These are phyloP conservation scores for Stereum hirsutum DNA, from an alignment of 1,284 basidiomycete species.

Conservation along the genomic window DNA sequence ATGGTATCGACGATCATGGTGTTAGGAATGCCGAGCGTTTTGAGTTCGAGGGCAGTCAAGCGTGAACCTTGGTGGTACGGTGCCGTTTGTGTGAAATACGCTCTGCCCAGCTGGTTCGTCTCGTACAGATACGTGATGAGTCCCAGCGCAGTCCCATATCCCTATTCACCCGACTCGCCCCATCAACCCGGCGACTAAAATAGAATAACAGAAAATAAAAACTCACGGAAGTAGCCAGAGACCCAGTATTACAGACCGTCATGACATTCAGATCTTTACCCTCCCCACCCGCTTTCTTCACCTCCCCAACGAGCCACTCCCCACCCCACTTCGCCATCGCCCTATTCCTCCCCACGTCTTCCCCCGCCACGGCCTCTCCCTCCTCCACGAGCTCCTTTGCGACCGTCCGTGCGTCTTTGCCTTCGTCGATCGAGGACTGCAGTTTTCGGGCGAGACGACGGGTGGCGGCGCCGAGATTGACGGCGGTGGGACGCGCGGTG, in stretches of 20 bases:
- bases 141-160: slow-evolving; percentile 91
- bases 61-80: slow-evolving; percentile 89
- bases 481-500: slow-evolving; percentile 87
- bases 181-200: too few relatives aligned
- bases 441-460: slow-evolving; percentile 54
- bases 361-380: slow-evolving; percentile 60
- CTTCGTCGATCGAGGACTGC: slow-evolving; percentile 26
- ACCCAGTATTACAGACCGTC: slow-evolving; percentile 95
- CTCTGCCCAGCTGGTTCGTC: slow-evolving; percentile 63
- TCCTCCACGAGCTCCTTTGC: slow-evolving; percentile 55
- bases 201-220: too few relatives aligned
- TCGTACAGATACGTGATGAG: slow-evolving; percentile 85
- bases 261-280: slow-evolving; percentile 63
- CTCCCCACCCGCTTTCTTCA: slow-evolving; percentile 36
- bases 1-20: slow-evolving; percentile 96
- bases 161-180: slow-evolving; percentile 40
- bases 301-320: slow-evolving; percentile 67
- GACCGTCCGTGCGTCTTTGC: slow-evolving; percentile 36
- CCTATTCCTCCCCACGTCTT: slow-evolving; percentile 80
- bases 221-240: slow-evolving; percentile 81
- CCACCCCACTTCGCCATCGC: slow-evolving; percentile 77
- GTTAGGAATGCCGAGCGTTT: slow-evolving; percentile 72
- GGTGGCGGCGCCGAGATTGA: slow-evolving; percentile 83
- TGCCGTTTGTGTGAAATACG: slow-evolving; percentile 87
- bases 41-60: slow-evolving; percentile 85